These are phyloP conservation scores for Fusarium floridanum DNA, from an alignment of 2,329 filamentous ascomycete species.

Conservation along the genomic window DNA sequence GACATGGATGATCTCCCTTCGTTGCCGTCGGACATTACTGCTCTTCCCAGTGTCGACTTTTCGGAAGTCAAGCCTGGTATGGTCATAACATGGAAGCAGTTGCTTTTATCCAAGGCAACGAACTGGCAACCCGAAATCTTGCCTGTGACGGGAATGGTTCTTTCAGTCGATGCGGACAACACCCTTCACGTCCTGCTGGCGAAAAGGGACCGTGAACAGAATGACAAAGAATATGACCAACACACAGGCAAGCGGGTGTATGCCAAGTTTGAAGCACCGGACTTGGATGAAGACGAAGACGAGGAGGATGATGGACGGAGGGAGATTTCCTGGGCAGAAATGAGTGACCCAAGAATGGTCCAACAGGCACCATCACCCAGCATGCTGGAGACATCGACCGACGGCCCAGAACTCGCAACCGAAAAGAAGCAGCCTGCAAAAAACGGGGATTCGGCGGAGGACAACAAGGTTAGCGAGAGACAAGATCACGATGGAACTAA, in stretches of 20 bases:
- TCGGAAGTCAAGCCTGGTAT: constrained; percentile 68
- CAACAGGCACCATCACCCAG: constrained; percentile 51
- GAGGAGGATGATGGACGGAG: constrained; percentile 73
- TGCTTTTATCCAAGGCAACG: constrained; percentile 71
- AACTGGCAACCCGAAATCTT: constrained; percentile 75
- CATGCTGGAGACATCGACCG: constrained; percentile 42
- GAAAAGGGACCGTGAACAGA: constrained; percentile 72
- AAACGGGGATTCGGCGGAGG: constrained; percentile 20
- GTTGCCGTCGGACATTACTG: constrained; percentile 68
- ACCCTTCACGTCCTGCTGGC: constrained; percentile 75
- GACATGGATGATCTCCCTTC: constrained; percentile 71
- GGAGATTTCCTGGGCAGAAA: constrained; percentile 70
- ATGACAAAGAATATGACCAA: constrained; percentile 72
- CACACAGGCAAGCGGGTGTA: constrained; percentile 80
- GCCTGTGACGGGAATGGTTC: constrained; percentile 75
- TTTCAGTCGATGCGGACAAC: constrained; percentile 65
- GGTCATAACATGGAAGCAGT: constrained; percentile 77
- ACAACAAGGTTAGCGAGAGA: constrained; percentile 46
- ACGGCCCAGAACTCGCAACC: constrained; percentile 43
- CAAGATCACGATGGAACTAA: constrained; percentile 35
- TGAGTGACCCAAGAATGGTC: constrained; percentile 77
- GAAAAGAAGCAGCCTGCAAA: constrained; percentile 26
- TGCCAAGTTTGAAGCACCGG: constrained; percentile 81
- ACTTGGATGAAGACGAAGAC: constrained; percentile 70
- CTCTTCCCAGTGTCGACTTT: constrained; percentile 63